Conservation (phyloP, 257 asterid species). For the Haberlea rhodopensis region DNA sequence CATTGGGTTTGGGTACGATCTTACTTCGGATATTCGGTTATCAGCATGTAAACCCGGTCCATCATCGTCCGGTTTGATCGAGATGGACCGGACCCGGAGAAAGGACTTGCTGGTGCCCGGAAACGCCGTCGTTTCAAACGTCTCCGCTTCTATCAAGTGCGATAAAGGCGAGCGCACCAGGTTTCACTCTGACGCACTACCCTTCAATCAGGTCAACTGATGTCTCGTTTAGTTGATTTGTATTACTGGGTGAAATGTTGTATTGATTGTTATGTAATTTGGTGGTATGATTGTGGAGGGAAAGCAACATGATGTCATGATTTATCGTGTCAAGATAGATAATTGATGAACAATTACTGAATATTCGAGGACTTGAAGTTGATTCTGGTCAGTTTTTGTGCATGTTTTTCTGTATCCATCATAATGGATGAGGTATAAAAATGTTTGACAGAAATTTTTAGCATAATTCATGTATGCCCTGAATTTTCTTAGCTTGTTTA, state of each 20-base stretch:
- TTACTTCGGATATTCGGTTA: slow-evolving; percentile 63
- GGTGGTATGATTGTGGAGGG: neutral
- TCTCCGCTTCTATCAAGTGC: slow-evolving; percentile 71
- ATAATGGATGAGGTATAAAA: neutral
- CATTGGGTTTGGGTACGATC: slow-evolving; percentile 83
- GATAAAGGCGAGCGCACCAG: slow-evolving; percentile 95
- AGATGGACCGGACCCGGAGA: slow-evolving; percentile 48
- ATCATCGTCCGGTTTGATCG: slow-evolving; percentile 56
- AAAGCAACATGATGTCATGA: neutral
- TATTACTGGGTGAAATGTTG: too few species aligned
- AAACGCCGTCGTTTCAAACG: slow-evolving; percentile 59
- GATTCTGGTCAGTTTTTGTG: too few species aligned
- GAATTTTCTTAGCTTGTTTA: too few species aligned
- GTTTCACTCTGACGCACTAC: slow-evolving; percentile 78
- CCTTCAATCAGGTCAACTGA: slow-evolving; percentile 63
- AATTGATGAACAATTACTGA: slow-evolving; percentile 4
- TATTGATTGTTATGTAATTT: neutral
- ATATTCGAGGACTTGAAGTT: too few species aligned
- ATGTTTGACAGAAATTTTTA: too few species aligned
- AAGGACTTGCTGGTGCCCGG: slow-evolving; percentile 75
- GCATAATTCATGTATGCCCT: too few species aligned
- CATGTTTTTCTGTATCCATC: neutral
- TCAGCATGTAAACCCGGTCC: slow-evolving; percentile 76
- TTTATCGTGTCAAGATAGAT: slow-evolving; percentile 14
- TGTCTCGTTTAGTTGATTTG: neutral